Evolutionary conservation across 257 asterid species (phyloP).

Genomic region (Solanum stenotomum): DNA sequence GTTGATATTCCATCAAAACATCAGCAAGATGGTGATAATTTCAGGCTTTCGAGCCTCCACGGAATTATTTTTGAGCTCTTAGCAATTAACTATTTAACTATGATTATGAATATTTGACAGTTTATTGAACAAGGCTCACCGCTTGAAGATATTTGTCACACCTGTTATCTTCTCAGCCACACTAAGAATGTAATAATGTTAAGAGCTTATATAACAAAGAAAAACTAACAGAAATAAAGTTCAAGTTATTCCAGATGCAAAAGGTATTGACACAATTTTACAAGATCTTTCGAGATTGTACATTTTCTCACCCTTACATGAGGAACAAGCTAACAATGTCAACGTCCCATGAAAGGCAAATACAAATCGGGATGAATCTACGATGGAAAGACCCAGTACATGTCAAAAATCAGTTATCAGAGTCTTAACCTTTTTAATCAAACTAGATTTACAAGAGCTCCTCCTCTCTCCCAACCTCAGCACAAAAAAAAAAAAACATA

Average conservation of each 20-base stretch:
- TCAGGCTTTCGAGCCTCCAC: not conserved
- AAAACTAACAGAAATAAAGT: not conserved
- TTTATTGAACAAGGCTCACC: not conserved
- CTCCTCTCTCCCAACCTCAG: not conserved
- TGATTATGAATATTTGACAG: not conserved
- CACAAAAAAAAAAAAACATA: not conserved
- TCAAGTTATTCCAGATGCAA: not conserved
- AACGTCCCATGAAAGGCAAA: not conserved
- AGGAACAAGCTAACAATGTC: not conserved
- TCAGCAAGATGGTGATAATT: not conserved
- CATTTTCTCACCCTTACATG: not conserved
- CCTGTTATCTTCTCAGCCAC: not conserved
- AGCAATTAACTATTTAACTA: not conserved
- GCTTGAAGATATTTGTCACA: not conserved
- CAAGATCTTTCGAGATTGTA: not conserved
- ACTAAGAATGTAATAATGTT: not conserved
- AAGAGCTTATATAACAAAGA: not conserved
- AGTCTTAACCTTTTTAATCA: not conserved
- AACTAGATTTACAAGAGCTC: not conserved
- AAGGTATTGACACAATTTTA: not conserved
- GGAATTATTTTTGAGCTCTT: not conserved
- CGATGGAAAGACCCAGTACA: not conserved
- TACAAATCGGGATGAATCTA: not conserved
- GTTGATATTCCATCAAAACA: too few species aligned
- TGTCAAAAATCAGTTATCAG: not conserved